Evolutionary conservation across 2,329 filamentous ascomycete species (phyloP), one percentile per base, ranked within the genome.

Genomic region (Microcyclosporella mali): DNA sequence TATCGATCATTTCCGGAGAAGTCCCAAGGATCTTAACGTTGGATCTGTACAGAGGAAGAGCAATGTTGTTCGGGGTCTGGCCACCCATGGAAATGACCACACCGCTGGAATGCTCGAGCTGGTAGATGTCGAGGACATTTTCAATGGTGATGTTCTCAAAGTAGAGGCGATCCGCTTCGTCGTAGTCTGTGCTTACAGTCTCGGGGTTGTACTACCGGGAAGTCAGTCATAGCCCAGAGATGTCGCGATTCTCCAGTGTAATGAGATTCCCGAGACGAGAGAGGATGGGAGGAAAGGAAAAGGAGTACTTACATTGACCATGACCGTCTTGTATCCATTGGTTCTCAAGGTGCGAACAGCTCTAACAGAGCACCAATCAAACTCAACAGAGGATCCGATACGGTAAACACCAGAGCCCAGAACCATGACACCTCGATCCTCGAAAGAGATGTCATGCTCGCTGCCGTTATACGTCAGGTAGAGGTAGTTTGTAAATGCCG

Each of bases 1-100:
- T 88, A 65, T 98, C 92, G 61, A 98, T 97, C 90, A 97, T 97
- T 67, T 98, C 92, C 8, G 92, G 92, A 0, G 90, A 95, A 1
- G 92, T 98, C 56, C 92, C 92, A 3, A 97, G 75, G 28, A 97
- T 82, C 70, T 90, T 94, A 61, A 95, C 86, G 49, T 94, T 92
- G 37, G 88, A 77, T 51, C 90, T 84, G 65, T 89, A 82, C 15
- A 98, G 77, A 2, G 88, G 85, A 38, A 97, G 75, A 1, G 92
- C 88, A 58, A 98, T 95, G 72, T 97, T 97, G 76, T 97, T 97
- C 2, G 92, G 90, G 0, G 88, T 94, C 65, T 98, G 92, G 7
- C 92, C 92, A 69, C 92, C 90, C 87, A 97, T 95, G 40, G 88
- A 90, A 47, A 94, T 85, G 37, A 97, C 79, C 2, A 97, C 85